phyloP scores from a whole-genome alignment of 371 early-diverging fungal species.

The Mucor racemosus region DNA sequence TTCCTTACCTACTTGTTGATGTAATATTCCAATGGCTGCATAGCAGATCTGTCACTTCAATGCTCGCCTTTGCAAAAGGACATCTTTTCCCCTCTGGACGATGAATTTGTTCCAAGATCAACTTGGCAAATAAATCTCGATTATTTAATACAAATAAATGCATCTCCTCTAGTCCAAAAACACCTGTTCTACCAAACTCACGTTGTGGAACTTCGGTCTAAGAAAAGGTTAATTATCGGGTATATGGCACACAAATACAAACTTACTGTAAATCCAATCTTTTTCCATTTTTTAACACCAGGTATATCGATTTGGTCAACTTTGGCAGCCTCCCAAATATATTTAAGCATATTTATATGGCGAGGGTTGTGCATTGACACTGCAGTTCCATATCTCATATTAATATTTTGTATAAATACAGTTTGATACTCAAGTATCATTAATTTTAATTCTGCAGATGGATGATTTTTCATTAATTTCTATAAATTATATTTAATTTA shows the following conservation, averaged over 20 bases:
- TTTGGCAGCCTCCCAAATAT: slow-evolving; percentile 62
- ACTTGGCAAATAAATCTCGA: slow-evolving; percentile 54
- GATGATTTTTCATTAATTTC: slow-evolving; percentile 65
- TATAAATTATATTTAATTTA: slow-evolving; percentile 8
- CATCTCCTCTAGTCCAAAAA: slow-evolving; percentile 71
- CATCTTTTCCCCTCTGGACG: slow-evolving; percentile 62
- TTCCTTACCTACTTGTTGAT: slow-evolving; percentile 51
- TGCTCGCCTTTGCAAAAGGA: slow-evolving; percentile 69
- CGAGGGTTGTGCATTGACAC: slow-evolving; percentile 58
- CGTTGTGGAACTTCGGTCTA: slow-evolving; percentile 69
- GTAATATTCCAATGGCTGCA: slow-evolving; percentile 75
- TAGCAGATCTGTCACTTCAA: slow-evolving; percentile 73
- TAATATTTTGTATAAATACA: slow-evolving; percentile 60
- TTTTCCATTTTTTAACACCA: slow-evolving; percentile 64
- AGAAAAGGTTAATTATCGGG: too few species aligned
- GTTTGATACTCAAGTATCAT: slow-evolving; percentile 74
- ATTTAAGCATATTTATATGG: slow-evolving; percentile 58
- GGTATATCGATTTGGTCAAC: slow-evolving; percentile 42
- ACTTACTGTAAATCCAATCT: slow-evolving; percentile 71
- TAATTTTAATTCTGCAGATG: slow-evolving; percentile 64
- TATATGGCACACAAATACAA: too few species aligned
- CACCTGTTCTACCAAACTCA: slow-evolving; percentile 69
- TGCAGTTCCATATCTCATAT: slow-evolving; percentile 52
- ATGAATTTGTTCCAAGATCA: slow-evolving; percentile 64
- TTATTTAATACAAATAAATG: slow-evolving; percentile 58